phyloP scores from a whole-genome alignment of 2,329 filamentous ascomycete genomes.

The Pseudogymnoascus sp. region DNA sequence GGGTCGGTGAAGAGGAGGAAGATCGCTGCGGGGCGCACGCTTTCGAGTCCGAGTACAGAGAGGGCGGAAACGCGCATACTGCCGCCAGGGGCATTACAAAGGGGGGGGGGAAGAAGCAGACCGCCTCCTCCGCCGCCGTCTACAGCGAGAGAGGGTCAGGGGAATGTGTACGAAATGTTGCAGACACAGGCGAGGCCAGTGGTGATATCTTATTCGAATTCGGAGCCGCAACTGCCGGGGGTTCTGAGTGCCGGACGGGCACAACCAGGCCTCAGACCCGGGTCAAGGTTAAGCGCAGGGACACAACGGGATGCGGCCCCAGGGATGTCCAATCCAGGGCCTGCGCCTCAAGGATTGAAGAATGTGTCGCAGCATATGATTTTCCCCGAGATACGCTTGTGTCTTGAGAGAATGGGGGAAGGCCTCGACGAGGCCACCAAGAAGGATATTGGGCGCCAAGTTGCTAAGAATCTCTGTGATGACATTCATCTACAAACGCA shows the following conservation, averaged over 20 bases:
- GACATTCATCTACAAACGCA: background rate
- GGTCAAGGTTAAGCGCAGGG: too few relatives aligned
- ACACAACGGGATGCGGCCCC: too few relatives aligned
- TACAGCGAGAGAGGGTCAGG: background rate
- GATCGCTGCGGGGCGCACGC: background rate
- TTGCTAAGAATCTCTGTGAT: background rate
- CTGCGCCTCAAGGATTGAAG: too few relatives aligned
- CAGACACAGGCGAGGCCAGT: background rate
- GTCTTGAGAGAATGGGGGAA: too few relatives aligned
- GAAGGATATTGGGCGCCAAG: background rate
- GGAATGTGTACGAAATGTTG: background rate
- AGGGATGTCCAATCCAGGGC: too few relatives aligned
- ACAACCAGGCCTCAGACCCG: too few relatives aligned
- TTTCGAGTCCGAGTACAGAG: background rate
- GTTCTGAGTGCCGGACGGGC: background rate
- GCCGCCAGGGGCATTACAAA: background rate
- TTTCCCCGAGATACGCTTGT: too few relatives aligned
- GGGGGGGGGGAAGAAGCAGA: too few relatives aligned
- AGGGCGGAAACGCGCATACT: constrained; percentile 12
- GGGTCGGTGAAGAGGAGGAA: background rate
- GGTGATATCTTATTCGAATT: background rate
- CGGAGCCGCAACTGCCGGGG: background rate
- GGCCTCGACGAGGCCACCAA: too few relatives aligned
- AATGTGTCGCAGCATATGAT: too few relatives aligned
- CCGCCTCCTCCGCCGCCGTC: background rate